Base-by-base conservation (phyloP, 345 rosid species). In the Pistacia atlantica region DNA sequence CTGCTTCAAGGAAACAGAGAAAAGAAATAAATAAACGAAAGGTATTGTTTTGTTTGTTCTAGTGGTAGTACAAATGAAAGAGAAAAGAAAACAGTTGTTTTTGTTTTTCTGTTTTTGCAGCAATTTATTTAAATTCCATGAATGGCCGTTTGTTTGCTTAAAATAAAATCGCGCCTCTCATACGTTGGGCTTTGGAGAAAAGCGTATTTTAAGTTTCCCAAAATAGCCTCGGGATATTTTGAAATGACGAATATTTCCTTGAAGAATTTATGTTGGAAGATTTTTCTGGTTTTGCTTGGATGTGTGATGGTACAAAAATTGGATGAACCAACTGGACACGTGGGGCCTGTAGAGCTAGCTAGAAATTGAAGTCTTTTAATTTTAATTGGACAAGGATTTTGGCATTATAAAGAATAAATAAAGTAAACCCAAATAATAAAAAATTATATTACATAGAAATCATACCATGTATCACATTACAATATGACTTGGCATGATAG, bases 131-230 rank as follows among this genome's bases (percentile, higher is more conserved):
- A 56, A 77, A 55, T 63, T 31, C n/a, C 69, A 59, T 69, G 80
- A 74, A 28, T 65, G 77, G 78, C 80, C 84, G 82, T 65, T 76
- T 74, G 7, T 11, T 33, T 18, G 12, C 51, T 45, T 1, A 62
- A 73, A 65, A 35, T 25, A 17, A 82, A 69, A 73, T 48, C 67
- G 74, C 70, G 76, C 78, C 78, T 33, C 35, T 35, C 22, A 16
- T 6, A 20, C n/a, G 76, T 31, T 48, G 25, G 58, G 16, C 60
- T 31, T 31, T 48, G 25, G 58, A 22, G 14, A 18, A 18, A 33
- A 58, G 55, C 0, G 20, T 54, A 25, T 57, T 42, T 3, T 3
- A 33, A 13, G 18, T 25, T 75, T 67, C 65, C 72, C 10, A 17
- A 65, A 65, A 71, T 67, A 51, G n/a, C 73, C 77, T 72, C 14